phyloP scores from a whole-genome alignment of 768 basidiomycete genomes.

The Auriscalpium orientale region DNA sequence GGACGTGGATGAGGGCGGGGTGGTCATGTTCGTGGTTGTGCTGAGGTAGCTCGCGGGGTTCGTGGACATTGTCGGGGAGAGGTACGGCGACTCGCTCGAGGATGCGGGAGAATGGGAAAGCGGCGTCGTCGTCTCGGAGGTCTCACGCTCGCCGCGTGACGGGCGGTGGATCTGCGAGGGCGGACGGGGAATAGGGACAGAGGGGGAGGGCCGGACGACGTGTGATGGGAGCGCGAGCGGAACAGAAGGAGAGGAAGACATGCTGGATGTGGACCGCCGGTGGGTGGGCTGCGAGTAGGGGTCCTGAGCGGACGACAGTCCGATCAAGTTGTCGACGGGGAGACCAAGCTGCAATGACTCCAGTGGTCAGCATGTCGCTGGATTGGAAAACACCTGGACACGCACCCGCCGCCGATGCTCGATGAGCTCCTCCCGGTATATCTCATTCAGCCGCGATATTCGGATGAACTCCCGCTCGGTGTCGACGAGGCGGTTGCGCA shows the following conservation, averaged over 20 bases:
- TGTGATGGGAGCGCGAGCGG: conserved; percentile 16
- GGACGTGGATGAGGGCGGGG: conserved; percentile 61
- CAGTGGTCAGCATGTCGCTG: background rate
- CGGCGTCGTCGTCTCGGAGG: conserved; percentile 51
- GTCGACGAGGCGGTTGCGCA: conserved; percentile 58
- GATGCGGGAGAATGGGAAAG: conserved; percentile 66
- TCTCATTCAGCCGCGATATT: conserved; percentile 67
- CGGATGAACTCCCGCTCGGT: conserved; percentile 75
- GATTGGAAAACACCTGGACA: conserved; percentile 12
- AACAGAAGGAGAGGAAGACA: conserved; percentile 41
- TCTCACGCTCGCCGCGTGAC: conserved; percentile 21
- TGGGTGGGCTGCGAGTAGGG: conserved; percentile 69
- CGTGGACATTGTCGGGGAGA: conserved; percentile 51
- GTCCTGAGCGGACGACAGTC: conserved; percentile 50
- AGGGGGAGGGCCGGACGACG: conserved; percentile 29
- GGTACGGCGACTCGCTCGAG: conserved; percentile 30
- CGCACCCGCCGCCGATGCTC: conserved; percentile 69
- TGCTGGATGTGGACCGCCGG: conserved; percentile 37
- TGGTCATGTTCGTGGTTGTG: conserved; percentile 59
- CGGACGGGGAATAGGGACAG: conserved; percentile 72
- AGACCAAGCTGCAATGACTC: conserved; percentile 50
- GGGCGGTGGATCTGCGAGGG: conserved; percentile 58
- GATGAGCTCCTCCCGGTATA: conserved; percentile 80
- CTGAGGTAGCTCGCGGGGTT: conserved; percentile 50
- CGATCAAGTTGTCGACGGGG: conserved; percentile 73